Conservation (phyloP, 768 basidiomycete genomes). For the Phaffia tasmanica region DNA sequence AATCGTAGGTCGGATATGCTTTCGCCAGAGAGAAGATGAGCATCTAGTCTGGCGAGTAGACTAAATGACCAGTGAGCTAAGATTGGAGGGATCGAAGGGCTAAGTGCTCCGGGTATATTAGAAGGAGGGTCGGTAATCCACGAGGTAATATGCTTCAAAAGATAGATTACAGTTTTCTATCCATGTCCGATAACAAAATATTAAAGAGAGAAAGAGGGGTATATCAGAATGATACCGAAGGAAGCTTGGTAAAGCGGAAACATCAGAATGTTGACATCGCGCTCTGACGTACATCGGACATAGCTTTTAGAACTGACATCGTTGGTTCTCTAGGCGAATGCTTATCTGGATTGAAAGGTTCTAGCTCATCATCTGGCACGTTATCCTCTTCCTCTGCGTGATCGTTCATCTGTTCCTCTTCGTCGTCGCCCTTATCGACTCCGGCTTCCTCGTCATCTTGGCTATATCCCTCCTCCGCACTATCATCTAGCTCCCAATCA, state of each 20-base stretch:
- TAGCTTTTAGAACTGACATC: not conserved
- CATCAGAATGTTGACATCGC: no score
- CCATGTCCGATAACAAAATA: no score
- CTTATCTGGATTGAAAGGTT: not conserved
- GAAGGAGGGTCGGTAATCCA: not conserved
- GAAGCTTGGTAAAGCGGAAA: not conserved
- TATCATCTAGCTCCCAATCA: not conserved
- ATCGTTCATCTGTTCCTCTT: not conserved
- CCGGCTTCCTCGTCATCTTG: not conserved
- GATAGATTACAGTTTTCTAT: not conserved
- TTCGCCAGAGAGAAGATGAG: slow-evolving; percentile 1
- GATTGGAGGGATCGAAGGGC: not conserved
- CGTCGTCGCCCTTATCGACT: not conserved
- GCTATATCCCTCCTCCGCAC: not conserved
- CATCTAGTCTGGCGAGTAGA: slow-evolving; percentile 7
- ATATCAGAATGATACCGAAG: not conserved
- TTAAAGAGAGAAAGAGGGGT: not conserved
- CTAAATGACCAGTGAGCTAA: slow-evolving; percentile 8
- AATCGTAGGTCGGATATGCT: not conserved
- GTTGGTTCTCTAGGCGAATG: not conserved
- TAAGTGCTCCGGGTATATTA: no score
- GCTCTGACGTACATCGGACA: slow-evolving; percentile 8
- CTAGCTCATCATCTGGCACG: not conserved
- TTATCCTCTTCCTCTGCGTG: no score
- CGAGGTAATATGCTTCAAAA: slow-evolving; percentile 1